Percentiles rank a stretch among this genome's conserved stretches.
Evolutionary conservation across 345 rosid genomes (phyloP).

Genomic region (Gossypium raimondii): DNA sequence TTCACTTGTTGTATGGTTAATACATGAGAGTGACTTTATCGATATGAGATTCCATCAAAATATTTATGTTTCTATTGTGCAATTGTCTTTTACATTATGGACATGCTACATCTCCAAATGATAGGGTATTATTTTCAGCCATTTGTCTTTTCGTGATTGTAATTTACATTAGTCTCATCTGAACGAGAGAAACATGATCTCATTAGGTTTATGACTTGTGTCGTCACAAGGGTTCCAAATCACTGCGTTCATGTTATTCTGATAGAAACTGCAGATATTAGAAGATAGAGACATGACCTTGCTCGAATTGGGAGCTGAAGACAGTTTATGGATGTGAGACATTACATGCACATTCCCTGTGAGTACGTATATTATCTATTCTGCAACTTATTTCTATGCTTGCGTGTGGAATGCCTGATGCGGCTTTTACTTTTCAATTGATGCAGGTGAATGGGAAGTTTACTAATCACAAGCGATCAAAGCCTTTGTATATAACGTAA

Average conservation of each 20-base stretch:
- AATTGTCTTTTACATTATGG: constrained; percentile 97
- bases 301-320: constrained; percentile 96
- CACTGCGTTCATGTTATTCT: neutral
- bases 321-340: constrained; percentile 80
- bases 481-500: constrained; percentile 76
- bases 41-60: neutral
- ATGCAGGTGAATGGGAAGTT: constrained; percentile 89
- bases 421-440: neutral
- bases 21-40: neutral
- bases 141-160: constrained; percentile 4
- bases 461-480: constrained; percentile 53
- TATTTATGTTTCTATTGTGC: constrained; percentile 20
- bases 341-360: constrained; percentile 95
- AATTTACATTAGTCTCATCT: neutral
- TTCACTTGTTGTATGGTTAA: neutral
- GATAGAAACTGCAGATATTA: constrained; percentile 47
- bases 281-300: constrained; percentile 87
- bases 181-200: neutral
- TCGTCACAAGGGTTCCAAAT: neutral
- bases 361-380: constrained; percentile 25
- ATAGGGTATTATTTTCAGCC: constrained; percentile 44
- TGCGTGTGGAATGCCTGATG: neutral
- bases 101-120: constrained; percentile 99
- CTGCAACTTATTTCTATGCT: neutral
- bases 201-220: neutral